Evolutionary conservation across 305 asterid genomes (phyloP), one percentile per base, ranked within the genome.

Genomic region (Solanum hybrid): DNA sequence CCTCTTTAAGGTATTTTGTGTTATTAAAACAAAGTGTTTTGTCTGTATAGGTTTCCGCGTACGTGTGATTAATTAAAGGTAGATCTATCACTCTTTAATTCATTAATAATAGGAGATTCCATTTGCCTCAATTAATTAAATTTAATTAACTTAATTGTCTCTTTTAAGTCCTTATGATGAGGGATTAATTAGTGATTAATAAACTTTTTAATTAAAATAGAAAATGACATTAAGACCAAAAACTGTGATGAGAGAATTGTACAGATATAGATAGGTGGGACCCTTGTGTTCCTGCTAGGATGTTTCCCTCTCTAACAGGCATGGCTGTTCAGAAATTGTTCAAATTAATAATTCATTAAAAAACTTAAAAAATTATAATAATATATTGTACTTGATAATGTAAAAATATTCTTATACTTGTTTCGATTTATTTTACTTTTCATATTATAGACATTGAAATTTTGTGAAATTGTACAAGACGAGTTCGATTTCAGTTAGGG

Each of bases 61-160:
- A 90, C 97, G 97, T 94, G 99, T 93, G 97, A 93, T 92, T 88
- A 94, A 93, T 92, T 88, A 94, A 90, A 90, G 95, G 93, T 91
- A 95, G 94, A 93, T 92, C 89, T 89, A 89, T 92, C 91, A 82
- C 88, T 93, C 92, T 93, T 93, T 89, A 90, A 90, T 92, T 90
- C 14, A 10, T 89, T 88, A 90, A 78, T 83, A 4, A 90, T 89
- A 89, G 89, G 87, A 93, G 95, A 95, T 95, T 95, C 96, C 96
- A 68, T 87, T 34, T 89, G 89, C 92, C 79, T 91, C 89, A 83
- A 61, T 91, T 88, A 83, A 89, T 93, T 93, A 93, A 93, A 92
- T n/a, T 68, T 3, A 68, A n/a, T 68, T 57, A 24, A 70, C 13
- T 70, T 70, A 75, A 77, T 32, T 93, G 95, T 93, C 95, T 89